These are phyloP conservation scores for Manihot esculenta DNA, from an alignment of 441 rosid species.

Conservation along the genomic window DNA sequence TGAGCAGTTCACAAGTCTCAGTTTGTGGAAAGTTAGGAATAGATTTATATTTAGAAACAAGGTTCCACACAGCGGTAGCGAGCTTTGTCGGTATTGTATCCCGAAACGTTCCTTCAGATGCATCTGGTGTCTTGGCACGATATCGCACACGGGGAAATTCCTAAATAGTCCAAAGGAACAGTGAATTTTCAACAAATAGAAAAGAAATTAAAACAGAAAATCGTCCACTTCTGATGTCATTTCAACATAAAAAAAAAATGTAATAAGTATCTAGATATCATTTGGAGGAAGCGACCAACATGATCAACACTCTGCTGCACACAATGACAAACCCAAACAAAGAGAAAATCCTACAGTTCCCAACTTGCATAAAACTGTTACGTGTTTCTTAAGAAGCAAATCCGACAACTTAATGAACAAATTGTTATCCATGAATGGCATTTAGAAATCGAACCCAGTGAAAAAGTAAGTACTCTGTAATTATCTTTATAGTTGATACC, in stretches of 20 bases:
- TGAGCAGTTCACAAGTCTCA: constrained; percentile 90
- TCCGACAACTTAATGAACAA: not conserved
- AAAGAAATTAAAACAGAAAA: not conserved
- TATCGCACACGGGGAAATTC: constrained; percentile 84
- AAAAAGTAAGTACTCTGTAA: not conserved
- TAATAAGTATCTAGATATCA: too few species aligned
- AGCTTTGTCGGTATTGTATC: constrained; percentile 85
- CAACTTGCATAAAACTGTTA: not conserved
- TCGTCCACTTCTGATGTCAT: not conserved
- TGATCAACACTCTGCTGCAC: not conserved
- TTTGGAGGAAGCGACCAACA: not conserved
- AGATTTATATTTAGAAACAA: constrained; percentile 59
- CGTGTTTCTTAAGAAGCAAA: not conserved
- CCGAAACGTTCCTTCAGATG: constrained; percentile 59
- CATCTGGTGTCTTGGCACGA: constrained; percentile 74
- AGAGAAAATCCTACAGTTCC: not conserved
- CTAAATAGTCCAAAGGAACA: constrained; percentile 40
- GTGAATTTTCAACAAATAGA: not conserved
- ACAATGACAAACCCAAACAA: not conserved
- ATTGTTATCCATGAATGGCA: not conserved
- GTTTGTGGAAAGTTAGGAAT: constrained; percentile 82
- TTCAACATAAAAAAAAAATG: constrained; percentile 4
- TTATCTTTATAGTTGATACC: not conserved
- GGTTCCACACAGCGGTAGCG: constrained; percentile 83
- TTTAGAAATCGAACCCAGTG: not conserved